phyloP scores from a whole-genome alignment of 805 yeast genomes.

The Danielozyma ontarioensis region DNA sequence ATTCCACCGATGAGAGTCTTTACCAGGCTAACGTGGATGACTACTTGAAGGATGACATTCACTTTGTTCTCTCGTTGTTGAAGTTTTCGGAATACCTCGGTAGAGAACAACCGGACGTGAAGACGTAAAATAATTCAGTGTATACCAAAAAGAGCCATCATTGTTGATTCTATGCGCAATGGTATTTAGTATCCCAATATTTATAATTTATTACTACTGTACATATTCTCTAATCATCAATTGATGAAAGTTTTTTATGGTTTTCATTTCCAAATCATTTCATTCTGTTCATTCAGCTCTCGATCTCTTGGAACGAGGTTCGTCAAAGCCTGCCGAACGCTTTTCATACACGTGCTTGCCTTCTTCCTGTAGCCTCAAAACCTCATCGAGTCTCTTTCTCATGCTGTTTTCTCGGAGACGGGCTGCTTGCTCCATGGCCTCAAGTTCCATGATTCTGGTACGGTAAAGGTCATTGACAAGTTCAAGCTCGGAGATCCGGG shows the following conservation, averaged over 20 bases:
- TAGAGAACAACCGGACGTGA: conserved; percentile 83
- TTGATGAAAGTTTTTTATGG: too few relatives aligned
- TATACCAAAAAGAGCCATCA: too few relatives aligned
- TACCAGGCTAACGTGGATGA: conserved; percentile 55
- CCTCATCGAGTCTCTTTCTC: conserved; percentile 46
- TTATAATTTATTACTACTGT: too few relatives aligned
- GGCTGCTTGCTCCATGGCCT: conserved; percentile 57
- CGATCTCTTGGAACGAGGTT: not conserved
- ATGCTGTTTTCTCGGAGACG: conserved; percentile 45
- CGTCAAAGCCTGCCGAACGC: not conserved
- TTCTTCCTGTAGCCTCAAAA: conserved; percentile 23
- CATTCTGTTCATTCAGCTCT: too few relatives aligned
- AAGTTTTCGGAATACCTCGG: conserved; percentile 71
- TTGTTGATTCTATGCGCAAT: too few relatives aligned
- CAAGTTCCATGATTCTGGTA: conserved; percentile 78
- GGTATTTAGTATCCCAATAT: too few relatives aligned
- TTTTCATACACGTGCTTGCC: not conserved
- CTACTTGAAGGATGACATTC: conserved; percentile 59
- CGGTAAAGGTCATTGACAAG: conserved; percentile 84
- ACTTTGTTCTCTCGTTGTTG: conserved; percentile 60
- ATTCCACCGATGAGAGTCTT: conserved; percentile 53
- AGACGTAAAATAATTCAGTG: conserved; percentile 59
- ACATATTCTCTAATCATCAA: too few relatives aligned
- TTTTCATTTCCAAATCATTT: too few relatives aligned
- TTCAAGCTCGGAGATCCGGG: conserved; percentile 83